Base-by-base conservation (phyloP, 208 protist genomes). In the Wallacemonas collosoma region DNA sequence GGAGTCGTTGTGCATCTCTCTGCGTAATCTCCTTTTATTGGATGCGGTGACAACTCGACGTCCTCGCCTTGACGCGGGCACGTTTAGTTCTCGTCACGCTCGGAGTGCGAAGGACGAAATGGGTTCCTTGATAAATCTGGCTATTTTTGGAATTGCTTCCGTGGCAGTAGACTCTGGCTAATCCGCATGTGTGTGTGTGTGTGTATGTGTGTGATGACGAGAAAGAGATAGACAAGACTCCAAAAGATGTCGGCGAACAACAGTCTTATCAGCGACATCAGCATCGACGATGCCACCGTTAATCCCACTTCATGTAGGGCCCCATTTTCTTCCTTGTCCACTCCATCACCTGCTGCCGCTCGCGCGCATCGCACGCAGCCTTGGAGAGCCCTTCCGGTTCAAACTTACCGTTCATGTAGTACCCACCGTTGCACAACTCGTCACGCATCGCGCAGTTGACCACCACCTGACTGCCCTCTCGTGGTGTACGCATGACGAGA, bases 261-360 rank as follows among this genome's bases (percentile, higher is more conserved):
- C 26, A 26, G 26, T 26, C 26, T 26, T 26, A 38, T 55, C 15
- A 11, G 5, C 55, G 35, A 12, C 48, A 58, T n/a, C 56, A 55
- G 12, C 50, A 2, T 39, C 50, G 41, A 58, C 68, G 41, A 36
- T 15, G 40, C 9, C 38, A 17, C 14, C 11, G 14, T 68, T 82
- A 81, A 2, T 91, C 83, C 86, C 86, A 92, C 39, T 83, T 85
- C 91, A 93, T 94, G 80, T 93, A 95, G 12, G 88, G 75, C 66
- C 87, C 77, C 87, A 95, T 91, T 70, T 90, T 93, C 43, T 83
- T 83, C 39, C 47, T 17, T 8, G 82, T 83, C 89, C 88, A 93
- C 61, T 58, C 73, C 75, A 94, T 86, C 69, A 94, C 81, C 65
- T 81, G 78, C 35, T 87, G 71, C 8, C 91, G 77, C 68, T 93